These are phyloP conservation scores for Apiospora kogelbergensis DNA, from an alignment of 2,329 filamentous ascomycete species.

Conservation along the genomic window DNA sequence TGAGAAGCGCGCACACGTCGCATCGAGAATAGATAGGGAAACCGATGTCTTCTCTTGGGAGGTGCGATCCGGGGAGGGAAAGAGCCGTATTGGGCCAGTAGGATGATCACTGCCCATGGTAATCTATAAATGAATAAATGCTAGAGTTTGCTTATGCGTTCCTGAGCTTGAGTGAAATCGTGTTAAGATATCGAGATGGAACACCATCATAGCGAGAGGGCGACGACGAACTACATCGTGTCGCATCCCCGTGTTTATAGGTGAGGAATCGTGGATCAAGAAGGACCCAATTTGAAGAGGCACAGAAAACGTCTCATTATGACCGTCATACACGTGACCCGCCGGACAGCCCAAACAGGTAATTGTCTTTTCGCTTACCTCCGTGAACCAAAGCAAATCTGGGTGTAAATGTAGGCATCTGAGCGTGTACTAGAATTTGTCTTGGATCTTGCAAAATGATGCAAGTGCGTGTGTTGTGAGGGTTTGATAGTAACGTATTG, in stretches of 20 bases:
- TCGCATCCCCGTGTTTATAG: not conserved
- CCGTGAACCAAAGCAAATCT: not conserved
- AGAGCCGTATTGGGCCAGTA: constrained; percentile 4
- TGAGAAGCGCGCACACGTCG: constrained; percentile 39
- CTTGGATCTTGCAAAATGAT: too few relatives aligned
- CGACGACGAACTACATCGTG: not conserved
- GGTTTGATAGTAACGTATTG: too few relatives aligned
- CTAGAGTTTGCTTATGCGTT: not conserved
- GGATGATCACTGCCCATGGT: not conserved
- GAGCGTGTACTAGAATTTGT: too few relatives aligned
- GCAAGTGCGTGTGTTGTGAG: too few relatives aligned
- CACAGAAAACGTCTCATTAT: not conserved
- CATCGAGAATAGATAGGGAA: constrained; percentile 42
- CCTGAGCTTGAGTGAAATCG: not conserved
- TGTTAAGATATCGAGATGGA: not conserved
- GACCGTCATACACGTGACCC: constrained; percentile 2
- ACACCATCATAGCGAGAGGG: not conserved
- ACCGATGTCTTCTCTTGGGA: not conserved
- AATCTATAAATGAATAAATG: not conserved
- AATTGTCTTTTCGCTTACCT: not conserved
- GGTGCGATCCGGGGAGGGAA: constrained; percentile 4
- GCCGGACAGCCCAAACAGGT: not conserved
- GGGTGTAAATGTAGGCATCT: too few relatives aligned
- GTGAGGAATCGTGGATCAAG: not conserved
- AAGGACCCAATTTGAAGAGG: not conserved